Evolutionary conservation across 306 rosid species (phyloP), one percentile per base, ranked within the genome.

Genomic region (Gynostemma pentaphyllum): DNA sequence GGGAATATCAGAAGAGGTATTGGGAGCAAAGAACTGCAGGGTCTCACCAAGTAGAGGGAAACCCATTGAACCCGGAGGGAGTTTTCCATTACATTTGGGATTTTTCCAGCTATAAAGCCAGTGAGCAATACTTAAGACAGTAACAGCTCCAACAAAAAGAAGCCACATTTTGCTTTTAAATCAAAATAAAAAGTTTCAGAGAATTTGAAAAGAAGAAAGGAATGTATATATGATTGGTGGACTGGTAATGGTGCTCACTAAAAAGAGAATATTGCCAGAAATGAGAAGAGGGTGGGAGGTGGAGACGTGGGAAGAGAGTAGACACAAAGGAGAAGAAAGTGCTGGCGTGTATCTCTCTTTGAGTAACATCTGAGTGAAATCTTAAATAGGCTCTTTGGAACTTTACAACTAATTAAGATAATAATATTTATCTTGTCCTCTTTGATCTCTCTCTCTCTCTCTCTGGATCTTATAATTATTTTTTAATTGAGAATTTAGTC

Each of bases 11-110:
- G 80, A 75, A 62, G 88, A 70, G 69, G 90, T 79, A 76, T 84
- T 79, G 40, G 94, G 96, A 42, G 83, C 63, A 70, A 92, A 92
- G 78, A 92, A 92, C 69, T 92, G 96, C 45, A 88, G 76, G 72
- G 85, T 80, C 82, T 92, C 99, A 16, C 99, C 99, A 3, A 92
- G 75, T 64, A 92, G 88, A 45, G 99, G 99, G 1, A 82, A 81
- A 18, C 99, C 99, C 99, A 92, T 92, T 73, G 99, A 92, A 68
- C 99, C 99, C 16, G 99, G 99, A 62, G 99, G 99, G 4, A 92
- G 95, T 74, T 79, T 84, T 1, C 99, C 99, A 54, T 79, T 81
- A 78, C 95, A 81, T 64, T 54, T 78, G 14, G n/a, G n/a, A n/a
- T n/a, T n/a, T 72, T 80, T 86, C 99, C 99, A 88, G 62, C 83